Conservation (phyloP, 306 rosid species). For the Corylus heterophylla region DNA sequence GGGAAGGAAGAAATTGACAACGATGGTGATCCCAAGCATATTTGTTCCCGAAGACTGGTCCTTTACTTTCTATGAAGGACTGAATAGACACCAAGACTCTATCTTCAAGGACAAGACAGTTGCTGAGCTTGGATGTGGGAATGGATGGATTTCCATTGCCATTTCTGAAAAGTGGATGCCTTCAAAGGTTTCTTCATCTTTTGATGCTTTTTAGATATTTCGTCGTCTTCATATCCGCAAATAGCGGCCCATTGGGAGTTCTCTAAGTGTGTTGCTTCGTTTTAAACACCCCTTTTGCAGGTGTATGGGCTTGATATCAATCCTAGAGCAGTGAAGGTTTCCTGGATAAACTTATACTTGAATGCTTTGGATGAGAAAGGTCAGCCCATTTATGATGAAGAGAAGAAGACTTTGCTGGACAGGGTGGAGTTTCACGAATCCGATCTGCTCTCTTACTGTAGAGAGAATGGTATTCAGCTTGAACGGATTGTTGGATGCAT, state of each 20-base stretch:
- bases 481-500: slow-evolving; percentile 98
- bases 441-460: slow-evolving; percentile 81
- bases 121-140: slow-evolving; percentile 96
- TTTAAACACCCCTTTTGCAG: slow-evolving; percentile 36
- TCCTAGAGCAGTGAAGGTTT: slow-evolving; percentile 86
- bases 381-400: slow-evolving; percentile 67
- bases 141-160: slow-evolving; percentile 99
- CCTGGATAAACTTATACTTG: slow-evolving; percentile 87
- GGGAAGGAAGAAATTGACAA: slow-evolving; percentile 82
- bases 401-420: slow-evolving; percentile 83
- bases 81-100: slow-evolving; percentile 79
- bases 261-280: neutral
- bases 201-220: neutral
- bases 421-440: slow-evolving; percentile 96
- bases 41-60: slow-evolving; percentile 98
- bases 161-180: slow-evolving; percentile 96
- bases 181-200: slow-evolving; percentile 54
- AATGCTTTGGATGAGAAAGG: slow-evolving; percentile 88
- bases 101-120: slow-evolving; percentile 80
- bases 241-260: neutral
- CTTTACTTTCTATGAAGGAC: slow-evolving; percentile 88
- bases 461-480: slow-evolving; percentile 71
- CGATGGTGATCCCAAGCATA: slow-evolving; percentile 96
- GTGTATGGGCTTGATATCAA: slow-evolving; percentile 95
- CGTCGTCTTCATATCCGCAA: neutral